Base-by-base conservation (phyloP, 139 green algal genomes). In the Volvox africanus region DNA sequence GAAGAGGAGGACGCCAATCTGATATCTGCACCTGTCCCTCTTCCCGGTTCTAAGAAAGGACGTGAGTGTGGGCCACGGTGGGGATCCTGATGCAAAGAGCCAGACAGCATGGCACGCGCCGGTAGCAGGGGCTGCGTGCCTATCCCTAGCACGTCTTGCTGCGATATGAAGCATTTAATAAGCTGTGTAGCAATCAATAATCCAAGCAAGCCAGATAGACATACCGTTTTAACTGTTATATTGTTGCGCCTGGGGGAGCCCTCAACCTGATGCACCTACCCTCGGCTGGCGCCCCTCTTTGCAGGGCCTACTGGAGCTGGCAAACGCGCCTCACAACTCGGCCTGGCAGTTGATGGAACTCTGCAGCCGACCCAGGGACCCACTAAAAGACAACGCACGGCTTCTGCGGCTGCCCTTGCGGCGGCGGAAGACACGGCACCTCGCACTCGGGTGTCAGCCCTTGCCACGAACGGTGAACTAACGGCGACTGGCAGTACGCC, bases 351-450 rank as follows among this genome's bases (percentile, higher is more conserved):
- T 17, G 80, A 50, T 30, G 26, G n/a, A 5, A 26, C 44, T 17
- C 30, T n/a, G 80, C 80, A 35, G 80, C 80, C 28, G 55, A 13
- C 2, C 33, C 80, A 36, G 37, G 32, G 50, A 35, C 30, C 85
- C 1, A 89, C 26, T 0, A 89, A 89, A 30, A 69, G 85, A 35
- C 85, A 89, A 50, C 85, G 85, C 44, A 89, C 83, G 12, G 20
- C 65, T 67, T 61, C 62, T 14, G 35, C 68, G 1, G 24, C 83
- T 5, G 67, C 83, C 9, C 36, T 68, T 5, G 67, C 67, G 16
- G 36, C 36, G 5, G 83, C 83, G 24, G 68, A 36, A 3, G 67
- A 37, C 44, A 28, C 35, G 19, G 67, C 82, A 24, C 28, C 80
- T 65, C 80, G 30, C 12, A 14, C 50, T n/a, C 80, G 28, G 18